phyloP scores from a whole-genome alignment of 768 basidiomycete species.

The Russula abietina region DNA sequence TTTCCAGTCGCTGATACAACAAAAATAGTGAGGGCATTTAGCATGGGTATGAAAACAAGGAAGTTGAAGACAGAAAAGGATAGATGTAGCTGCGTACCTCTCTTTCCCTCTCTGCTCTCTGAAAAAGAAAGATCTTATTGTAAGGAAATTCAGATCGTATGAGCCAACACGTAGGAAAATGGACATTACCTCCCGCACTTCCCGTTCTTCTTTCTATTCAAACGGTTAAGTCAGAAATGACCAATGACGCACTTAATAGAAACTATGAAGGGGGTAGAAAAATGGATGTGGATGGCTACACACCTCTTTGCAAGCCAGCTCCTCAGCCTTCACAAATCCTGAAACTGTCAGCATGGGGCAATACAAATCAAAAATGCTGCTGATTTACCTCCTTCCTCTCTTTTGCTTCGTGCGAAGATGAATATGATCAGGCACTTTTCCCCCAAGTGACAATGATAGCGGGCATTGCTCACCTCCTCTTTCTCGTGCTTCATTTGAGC shows the following conservation, averaged over 20 bases:
- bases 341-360: constrained; percentile 3
- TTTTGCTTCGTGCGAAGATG: constrained; percentile 63
- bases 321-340: constrained; percentile 42
- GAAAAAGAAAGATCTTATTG: constrained; percentile 3
- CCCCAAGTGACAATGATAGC: too few species aligned
- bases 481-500: too few species aligned
- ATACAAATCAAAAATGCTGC: not conserved
- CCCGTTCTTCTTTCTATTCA: constrained; percentile 22
- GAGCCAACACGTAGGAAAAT: constrained; percentile 2
- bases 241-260: constrained; percentile 17
- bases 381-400: constrained; percentile 60
- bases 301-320: constrained; percentile 51
- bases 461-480: too few species aligned
- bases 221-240: constrained; percentile 17
- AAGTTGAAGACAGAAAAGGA: too few species aligned
- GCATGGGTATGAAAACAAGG: too few species aligned
- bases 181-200: constrained; percentile 22
- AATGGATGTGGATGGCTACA: too few species aligned
- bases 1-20: too few species aligned
- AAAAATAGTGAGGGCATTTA: too few species aligned
- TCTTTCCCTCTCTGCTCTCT: constrained; percentile 23
- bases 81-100: too few species aligned
- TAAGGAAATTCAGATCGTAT: constrained; percentile 7
- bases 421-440: too few species aligned
- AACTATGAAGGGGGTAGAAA: too few species aligned